Evolutionary conservation across 139 green algal species (phyloP).

Genomic region (Chlorella sp.): DNA sequence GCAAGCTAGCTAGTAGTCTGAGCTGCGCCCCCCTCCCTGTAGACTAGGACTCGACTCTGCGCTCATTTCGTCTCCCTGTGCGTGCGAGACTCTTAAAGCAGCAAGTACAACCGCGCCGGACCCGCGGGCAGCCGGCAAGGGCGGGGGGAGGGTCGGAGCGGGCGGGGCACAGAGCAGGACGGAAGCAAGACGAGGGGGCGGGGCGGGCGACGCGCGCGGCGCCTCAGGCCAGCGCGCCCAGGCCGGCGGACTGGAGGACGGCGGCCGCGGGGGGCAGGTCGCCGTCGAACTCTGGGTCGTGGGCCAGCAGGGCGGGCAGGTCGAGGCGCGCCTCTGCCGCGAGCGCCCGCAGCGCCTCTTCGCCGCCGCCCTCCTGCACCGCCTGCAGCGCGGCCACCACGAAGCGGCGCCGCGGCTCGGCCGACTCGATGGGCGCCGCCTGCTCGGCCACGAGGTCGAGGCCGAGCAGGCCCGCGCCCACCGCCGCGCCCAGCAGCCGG

Average conservation of each 20-base stretch:
- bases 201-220: neutral
- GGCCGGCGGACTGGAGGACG: slow-evolving; percentile 60
- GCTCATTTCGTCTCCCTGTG: no score
- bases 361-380: slow-evolving; percentile 34
- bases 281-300: slow-evolving; percentile 71
- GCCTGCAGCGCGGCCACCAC: slow-evolving; percentile 53
- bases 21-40: no score
- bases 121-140: no score
- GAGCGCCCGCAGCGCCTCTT: slow-evolving; percentile 32
- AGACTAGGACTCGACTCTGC: no score
- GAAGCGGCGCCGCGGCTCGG: slow-evolving; percentile 63
- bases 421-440: slow-evolving; percentile 44
- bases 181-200: neutral
- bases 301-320: slow-evolving; percentile 47
- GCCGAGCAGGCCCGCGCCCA: slow-evolving; percentile 34
- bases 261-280: slow-evolving; percentile 45
- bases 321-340: slow-evolving; percentile 42
- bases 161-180: neutral
- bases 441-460: slow-evolving; percentile 32
- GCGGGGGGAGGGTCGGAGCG: no score
- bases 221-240: slow-evolving; percentile 34
- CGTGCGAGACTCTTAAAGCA: no score
- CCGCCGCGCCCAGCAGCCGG: slow-evolving; percentile 55
- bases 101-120: no score
- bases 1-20: no score